phyloP scores from a whole-genome alignment of 2,329 filamentous ascomycete species.

The Monilinia polystroma region DNA sequence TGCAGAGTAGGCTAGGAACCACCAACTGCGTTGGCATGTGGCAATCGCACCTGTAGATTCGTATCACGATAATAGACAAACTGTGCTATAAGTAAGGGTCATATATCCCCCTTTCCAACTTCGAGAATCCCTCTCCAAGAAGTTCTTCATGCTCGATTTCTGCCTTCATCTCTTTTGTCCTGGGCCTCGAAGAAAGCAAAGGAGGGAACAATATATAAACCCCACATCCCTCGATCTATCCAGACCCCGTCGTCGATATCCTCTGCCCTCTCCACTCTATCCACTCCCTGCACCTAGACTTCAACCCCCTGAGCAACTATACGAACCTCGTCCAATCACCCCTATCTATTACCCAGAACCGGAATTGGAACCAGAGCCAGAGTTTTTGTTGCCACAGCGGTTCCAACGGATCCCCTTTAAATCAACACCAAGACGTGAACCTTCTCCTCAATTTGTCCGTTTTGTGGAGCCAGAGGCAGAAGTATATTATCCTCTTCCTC shows the following conservation, averaged over 20 bases:
- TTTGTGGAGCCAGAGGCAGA: not conserved
- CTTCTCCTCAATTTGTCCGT: not conserved
- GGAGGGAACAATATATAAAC: constrained; percentile 8
- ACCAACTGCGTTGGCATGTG: not conserved
- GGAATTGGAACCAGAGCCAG: not conserved
- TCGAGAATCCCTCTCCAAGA: not conserved
- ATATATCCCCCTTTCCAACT: not conserved
- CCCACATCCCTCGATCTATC: not conserved
- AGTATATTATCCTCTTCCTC: not conserved
- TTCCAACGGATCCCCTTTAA: not conserved
- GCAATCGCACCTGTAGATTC: not conserved
- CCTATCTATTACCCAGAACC: not conserved
- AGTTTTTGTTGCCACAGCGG: not conserved
- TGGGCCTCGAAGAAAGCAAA: constrained; percentile 11
- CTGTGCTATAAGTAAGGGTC: not conserved
- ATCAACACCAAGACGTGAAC: not conserved
- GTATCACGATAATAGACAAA: not conserved
- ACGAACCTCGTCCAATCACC: not conserved
- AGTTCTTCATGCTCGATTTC: constrained; percentile 17
- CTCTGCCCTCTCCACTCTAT: not conserved
- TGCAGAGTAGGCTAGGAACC: not conserved
- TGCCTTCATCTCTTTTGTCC: constrained; percentile 19
- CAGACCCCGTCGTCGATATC: not conserved
- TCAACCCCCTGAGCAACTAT: no score
- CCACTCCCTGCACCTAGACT: not conserved